Percentiles rank a stretch among this genome's conserved stretches.
These are phyloP conservation scores for Grigorovia transvaalensis DNA, from an alignment of 805 yeast species.

Conservation along the genomic window DNA sequence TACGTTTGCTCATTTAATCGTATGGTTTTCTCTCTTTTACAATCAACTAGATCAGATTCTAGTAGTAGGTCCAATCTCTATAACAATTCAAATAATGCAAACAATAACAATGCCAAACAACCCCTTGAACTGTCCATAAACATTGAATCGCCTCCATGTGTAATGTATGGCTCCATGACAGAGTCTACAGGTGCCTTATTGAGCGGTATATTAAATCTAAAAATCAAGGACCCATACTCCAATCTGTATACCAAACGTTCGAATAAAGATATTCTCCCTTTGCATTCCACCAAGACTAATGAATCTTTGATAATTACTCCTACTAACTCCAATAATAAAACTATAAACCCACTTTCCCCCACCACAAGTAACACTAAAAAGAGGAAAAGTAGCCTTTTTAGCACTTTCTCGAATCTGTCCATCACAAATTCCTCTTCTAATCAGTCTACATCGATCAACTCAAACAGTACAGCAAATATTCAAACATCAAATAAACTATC, in stretches of 20 bases:
- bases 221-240: constrained; percentile 31
- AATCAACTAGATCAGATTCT: not conserved
- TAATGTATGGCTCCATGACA: constrained; percentile 66
- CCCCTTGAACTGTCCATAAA: constrained; percentile 44
- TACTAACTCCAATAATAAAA: not conserved
- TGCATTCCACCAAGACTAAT: not conserved
- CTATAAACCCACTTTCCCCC: not conserved
- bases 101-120: constrained; percentile 3
- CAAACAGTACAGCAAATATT: constrained; percentile 4
- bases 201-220: constrained; percentile 64
- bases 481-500: constrained; percentile 10
- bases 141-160: constrained; percentile 86
- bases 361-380: constrained; percentile 5
- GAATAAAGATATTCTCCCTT: not conserved
- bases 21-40: not conserved
- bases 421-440: not conserved
- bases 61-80: not conserved
- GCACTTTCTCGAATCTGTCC: constrained; percentile 16
- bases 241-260: not conserved
- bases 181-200: constrained; percentile 81
- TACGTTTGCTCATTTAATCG: not conserved
- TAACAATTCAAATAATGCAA: not conserved
- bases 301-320: not conserved
- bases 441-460: constrained; percentile 8
- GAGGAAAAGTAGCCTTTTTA: constrained; percentile 12